Evolutionary conservation across 2,329 filamentous ascomycete species (phyloP), one percentile per base, ranked within the genome.

Genomic region (Cytospora leucostoma): DNA sequence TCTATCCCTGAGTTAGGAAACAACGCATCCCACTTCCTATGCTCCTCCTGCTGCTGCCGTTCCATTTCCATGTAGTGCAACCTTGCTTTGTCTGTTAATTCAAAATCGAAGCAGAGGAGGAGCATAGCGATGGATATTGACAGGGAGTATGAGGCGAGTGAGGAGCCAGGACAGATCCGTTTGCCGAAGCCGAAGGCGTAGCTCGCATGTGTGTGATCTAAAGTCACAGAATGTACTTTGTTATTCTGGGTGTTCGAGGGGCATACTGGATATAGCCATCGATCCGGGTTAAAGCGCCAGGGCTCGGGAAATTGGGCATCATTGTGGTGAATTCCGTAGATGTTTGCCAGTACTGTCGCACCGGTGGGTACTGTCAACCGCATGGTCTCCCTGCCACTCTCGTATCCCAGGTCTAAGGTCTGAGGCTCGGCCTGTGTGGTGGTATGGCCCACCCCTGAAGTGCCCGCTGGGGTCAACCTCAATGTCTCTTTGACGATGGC

Each of bases 401-500:
- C 19, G 12, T 19, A 3, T 17, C 35, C 53, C 1, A 63, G 57
- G 13, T 50, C 15, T 13, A 63, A 34, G 11, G 11, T 15, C 6
- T 58, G 56, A 19, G 56, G 27, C 12, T n/a, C 53, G 15, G 17
- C 49, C 10, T 32, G 15, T 15, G 57, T 57, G 19, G 57, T 37
- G 7, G 57, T 64, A 32, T 64, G 64, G 15, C 61, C 64, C 1
- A 65, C 61, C 12, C 64, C 64, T n/a, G 64, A 63, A 51, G 56
- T 61, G 12, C 61, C 61, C 12, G 64, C 51, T 4, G 64, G 64
- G 7, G 64, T 65, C 38, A 65, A 2, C 13, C 64, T 63, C 37
- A 65, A 47, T 2, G 64, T 40, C 40, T 65, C 64, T 33, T 58
- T 60, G 27, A 65, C 64, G 15, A 65, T 27, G 7, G 47, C 54